These are phyloP conservation scores for Curvularia eragrostidis DNA, from an alignment of 2,329 filamentous ascomycete genomes.

Conservation along the genomic window DNA sequence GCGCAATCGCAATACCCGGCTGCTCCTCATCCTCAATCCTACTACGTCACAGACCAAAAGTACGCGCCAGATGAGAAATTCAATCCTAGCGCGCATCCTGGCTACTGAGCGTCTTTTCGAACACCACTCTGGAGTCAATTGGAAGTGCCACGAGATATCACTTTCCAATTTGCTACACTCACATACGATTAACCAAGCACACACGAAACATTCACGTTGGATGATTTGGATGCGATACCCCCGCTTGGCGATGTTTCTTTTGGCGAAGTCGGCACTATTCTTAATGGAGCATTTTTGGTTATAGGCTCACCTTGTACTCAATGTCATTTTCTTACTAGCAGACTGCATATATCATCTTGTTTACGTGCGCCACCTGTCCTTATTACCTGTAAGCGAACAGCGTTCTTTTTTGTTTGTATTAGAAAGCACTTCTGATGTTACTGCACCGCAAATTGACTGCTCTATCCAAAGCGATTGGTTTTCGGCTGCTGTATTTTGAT, in stretches of 20 bases:
- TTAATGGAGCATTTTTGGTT: constrained; percentile 9
- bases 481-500: background rate
- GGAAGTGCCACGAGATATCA: background rate
- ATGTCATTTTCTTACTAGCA: background rate
- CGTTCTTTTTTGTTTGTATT: background rate
- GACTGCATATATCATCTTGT: constrained; percentile 1
- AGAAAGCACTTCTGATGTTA: background rate
- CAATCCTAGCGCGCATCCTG: constrained; percentile 16
- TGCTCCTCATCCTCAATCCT: constrained; percentile 34
- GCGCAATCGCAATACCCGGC: constrained; percentile 30
- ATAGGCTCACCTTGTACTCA: background rate
- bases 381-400: background rate
- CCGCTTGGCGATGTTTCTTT: constrained; percentile 16
- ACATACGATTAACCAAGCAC: constrained; percentile 16
- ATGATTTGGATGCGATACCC: constrained; percentile 31
- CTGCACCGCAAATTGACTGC: background rate
- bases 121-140: background rate
- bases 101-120: constrained; percentile 10
- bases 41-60: constrained; percentile 43
- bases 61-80: constrained; percentile 28
- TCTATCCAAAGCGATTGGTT: background rate
- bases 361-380: background rate
- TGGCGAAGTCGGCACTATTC: constrained; percentile 18
- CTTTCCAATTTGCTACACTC: constrained; percentile 2
- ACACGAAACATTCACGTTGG: constrained; percentile 21